Evolutionary conservation across 495 filamentous ascomycete species (phyloP), one percentile per base, ranked within the genome.

Genomic region (Neurospora sp.): DNA sequence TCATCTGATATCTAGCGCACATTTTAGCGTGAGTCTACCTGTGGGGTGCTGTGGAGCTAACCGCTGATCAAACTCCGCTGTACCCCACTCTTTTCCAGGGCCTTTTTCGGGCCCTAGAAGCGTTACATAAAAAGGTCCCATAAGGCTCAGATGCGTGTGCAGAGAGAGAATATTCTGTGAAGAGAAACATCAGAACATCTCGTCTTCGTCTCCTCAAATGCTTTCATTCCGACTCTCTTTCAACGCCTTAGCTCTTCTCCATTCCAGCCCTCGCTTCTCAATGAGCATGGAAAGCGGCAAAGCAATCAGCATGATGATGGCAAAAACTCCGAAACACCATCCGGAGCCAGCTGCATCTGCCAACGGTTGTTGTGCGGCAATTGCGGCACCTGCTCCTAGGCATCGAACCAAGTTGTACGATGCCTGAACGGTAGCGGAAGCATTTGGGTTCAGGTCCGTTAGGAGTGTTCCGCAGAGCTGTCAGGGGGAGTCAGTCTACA

Each of bases 371-470:
- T 72, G 73, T 12, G 44, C 38, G 3, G 70, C 75, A 31, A 74
- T 76, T 0, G 48, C 70, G 14, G 68, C 70, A 40, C 69, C 71
- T 6, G 73, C 74, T 12, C 38, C 44, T 0, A 76, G 53, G 14
- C 72, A 74, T 42, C 74, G 40, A n/a, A 76, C 66, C 39, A 76
- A 38, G 41, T 73, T 72, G 1, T 70, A 76, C 31, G 74, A 71
- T 40, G 72, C 74, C n/a, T 74, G 69, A 27, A 69, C 74, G 31
- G 72, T 76, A 1, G 69, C 72, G 2, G 69, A 76, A 2, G 68
- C 37, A 48, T 75, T 71, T 18, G 77, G 74, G 69, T 82, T 75
- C 2, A 81, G 74, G 71, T 82, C 78, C 4, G 76, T 76, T 14
- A 82, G 69, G 48, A 75, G 79, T 69, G 72, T 83, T 61, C 53